Evolutionary conservation across 2,329 filamentous ascomycete species (phyloP), one percentile per base, ranked within the genome.

Genomic region (Ophiostoma quercus): DNA sequence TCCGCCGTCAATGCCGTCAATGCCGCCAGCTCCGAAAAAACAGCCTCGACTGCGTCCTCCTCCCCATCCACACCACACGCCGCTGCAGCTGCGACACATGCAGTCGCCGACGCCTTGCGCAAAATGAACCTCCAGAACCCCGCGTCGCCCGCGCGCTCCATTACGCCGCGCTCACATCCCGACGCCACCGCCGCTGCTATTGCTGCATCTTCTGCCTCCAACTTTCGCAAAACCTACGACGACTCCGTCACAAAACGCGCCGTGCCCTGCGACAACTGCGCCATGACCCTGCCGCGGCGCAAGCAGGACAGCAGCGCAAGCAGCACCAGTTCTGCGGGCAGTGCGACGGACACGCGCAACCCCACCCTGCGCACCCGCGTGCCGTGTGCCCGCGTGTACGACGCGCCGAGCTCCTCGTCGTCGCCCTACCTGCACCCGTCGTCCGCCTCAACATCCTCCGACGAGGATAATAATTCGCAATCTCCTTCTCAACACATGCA

Each of bases 251-350:
- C 85, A 62, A 86, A 84, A 76, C 84, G 85, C 71, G 86, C 87
- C 68, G 85, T 84, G 8, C 87, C 88, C 29, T 90, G 88, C 76
- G 86, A 89, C 72, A 90, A 90, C 77, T 90, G 88, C 76, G 87
- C 88, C 71, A 83, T 90, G 75, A 90, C 87, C 0, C 78, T 90
- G 8, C 88, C 88, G 0, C 82, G 82, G 74, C 80, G 80, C 67
- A 81, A 82, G 69, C 76, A 66, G 39, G 73, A 43, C 22, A 25
- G 66, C 22, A 25, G 65, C 37, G 65, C 65, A 69, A 67, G 43
- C 43, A 47, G 43, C 16, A 47, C 43, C 16, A 47, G 43, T 47
- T 6, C 43, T 41, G 39, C 11, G 3, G 12, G 39, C 16, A 41
- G 54, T 29, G 67, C 60, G 60, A 32, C 69, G 63, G 62, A 82